phyloP scores from a whole-genome alignment of 176 grass and related monocot species.

The Avena sativa region DNA sequence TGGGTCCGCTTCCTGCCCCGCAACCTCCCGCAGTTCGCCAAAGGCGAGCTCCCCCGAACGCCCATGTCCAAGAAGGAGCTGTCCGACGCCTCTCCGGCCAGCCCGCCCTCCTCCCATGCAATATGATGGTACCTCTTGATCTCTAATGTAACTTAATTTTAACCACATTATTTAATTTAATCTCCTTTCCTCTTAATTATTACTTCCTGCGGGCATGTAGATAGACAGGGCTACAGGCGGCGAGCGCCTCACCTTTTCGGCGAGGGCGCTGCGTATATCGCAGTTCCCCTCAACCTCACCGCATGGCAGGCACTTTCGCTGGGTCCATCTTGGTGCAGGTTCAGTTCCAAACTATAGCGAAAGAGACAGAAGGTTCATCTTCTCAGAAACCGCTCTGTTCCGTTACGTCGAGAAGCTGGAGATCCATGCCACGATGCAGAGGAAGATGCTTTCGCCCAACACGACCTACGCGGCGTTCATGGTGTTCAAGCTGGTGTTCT shows the following conservation, averaged over 20 bases:
- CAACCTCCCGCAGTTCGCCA: too few species aligned
- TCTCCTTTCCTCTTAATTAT: not conserved
- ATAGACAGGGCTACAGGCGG: slow-evolving; percentile 54
- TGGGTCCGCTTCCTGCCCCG: too few species aligned
- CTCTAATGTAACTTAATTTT: too few species aligned
- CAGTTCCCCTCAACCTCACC: fast-evolving
- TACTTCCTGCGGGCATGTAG: slow-evolving; percentile 40
- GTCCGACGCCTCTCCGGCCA: slow-evolving; percentile 49
- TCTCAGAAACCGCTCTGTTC: too few species aligned
- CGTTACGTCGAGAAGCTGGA: too few species aligned
- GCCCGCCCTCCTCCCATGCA: slow-evolving; percentile 46
- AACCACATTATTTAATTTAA: not conserved
- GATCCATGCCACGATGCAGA: too few species aligned
- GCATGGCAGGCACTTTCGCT: not conserved
- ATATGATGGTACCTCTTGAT: slow-evolving; percentile 17
- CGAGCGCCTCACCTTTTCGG: slow-evolving; percentile 67
- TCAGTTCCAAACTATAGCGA: slow-evolving; percentile 21
- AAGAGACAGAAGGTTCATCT: slow-evolving; percentile 31
- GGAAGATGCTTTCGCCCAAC: too few species aligned
- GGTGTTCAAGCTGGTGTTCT: too few species aligned
- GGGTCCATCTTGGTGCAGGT: slow-evolving; percentile 4
- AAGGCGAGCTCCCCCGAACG: not conserved
- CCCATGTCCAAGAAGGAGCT: slow-evolving; percentile 38
- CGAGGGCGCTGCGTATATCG: slow-evolving; percentile 48
- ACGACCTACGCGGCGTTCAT: too few species aligned